These are phyloP conservation scores for Sarocladium brachiariae DNA, from an alignment of 2,329 filamentous ascomycete genomes.

Conservation along the genomic window DNA sequence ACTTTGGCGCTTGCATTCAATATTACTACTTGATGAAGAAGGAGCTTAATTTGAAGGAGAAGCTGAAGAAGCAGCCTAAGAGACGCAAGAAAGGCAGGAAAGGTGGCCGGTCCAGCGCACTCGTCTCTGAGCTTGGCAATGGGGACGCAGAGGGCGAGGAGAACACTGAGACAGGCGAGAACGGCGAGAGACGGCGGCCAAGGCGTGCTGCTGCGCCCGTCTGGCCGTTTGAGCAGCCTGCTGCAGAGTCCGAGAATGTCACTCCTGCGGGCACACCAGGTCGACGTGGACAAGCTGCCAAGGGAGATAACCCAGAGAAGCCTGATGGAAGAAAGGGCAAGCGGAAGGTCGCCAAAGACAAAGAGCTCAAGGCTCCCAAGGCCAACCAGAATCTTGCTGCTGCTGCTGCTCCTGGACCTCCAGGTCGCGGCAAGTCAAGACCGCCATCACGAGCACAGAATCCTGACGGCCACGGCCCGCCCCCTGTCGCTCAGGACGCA, in stretches of 20 bases:
- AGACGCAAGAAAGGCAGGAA: slow-evolving; percentile 49
- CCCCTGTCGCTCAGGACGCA: slow-evolving; percentile 31
- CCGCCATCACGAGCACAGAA: slow-evolving; percentile 46
- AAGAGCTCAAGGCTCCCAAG: slow-evolving; percentile 33
- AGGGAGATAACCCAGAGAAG: slow-evolving; percentile 41
- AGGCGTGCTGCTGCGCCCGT: slow-evolving; percentile 63
- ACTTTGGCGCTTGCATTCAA: slow-evolving; percentile 75
- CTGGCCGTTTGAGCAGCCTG: slow-evolving; percentile 57
- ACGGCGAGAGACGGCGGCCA: slow-evolving; percentile 51
- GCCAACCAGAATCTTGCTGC: slow-evolving; percentile 40
- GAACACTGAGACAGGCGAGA: slow-evolving; percentile 49
- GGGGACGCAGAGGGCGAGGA: slow-evolving; percentile 51
- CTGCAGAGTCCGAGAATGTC: slow-evolving; percentile 51
- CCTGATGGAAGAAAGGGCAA: slow-evolving; percentile 30
- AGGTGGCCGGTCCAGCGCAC: slow-evolving; percentile 55
- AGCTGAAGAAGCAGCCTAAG: slow-evolving; percentile 58
- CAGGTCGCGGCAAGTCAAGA: slow-evolving; percentile 43
- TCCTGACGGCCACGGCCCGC: slow-evolving; percentile 33
- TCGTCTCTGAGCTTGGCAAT: slow-evolving; percentile 60
- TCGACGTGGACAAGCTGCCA: slow-evolving; percentile 38
- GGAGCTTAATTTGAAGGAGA: slow-evolving; percentile 68
- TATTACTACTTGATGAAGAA: slow-evolving; percentile 81
- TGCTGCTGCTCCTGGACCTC: slow-evolving; percentile 36
- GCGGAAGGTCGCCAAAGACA: slow-evolving; percentile 34
- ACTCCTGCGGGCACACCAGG: slow-evolving; percentile 52